Evolutionary conservation across 1,284 basidiomycete genomes (phyloP).

Genomic region (Ceratobasidium sp.): DNA sequence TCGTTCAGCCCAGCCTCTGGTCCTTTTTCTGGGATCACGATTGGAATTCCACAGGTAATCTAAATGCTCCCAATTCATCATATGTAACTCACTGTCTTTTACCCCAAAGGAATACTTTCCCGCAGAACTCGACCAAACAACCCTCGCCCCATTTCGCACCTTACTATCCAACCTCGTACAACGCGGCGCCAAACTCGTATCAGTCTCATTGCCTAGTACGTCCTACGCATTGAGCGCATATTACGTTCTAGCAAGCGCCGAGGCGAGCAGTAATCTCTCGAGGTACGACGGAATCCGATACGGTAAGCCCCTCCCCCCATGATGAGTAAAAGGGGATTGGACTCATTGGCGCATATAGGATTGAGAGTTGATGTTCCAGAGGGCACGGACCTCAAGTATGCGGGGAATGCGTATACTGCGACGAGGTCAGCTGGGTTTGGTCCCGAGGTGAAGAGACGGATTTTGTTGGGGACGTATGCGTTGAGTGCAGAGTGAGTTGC

Average conservation of each 20-base stretch:
- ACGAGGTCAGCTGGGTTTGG: conserved; percentile 83
- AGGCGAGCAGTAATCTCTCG: conserved; percentile 94
- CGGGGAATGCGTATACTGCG: conserved; percentile 69
- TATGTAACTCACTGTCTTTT: conserved; percentile 42
- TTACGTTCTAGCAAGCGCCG: conserved; percentile 94
- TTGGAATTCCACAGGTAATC: conserved; percentile 72
- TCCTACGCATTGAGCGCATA: conserved; percentile 90
- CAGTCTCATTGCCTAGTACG: conserved; percentile 85
- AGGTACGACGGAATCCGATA: conserved; percentile 87
- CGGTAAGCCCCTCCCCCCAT: conserved; percentile 53
- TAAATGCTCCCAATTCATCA: background rate
- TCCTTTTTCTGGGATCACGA: conserved; percentile 64
- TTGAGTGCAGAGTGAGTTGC: conserved; percentile 86
- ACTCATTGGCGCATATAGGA: conserved; percentile 59
- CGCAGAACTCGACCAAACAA: conserved; percentile 69
- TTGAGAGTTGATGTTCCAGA: conserved; percentile 63
- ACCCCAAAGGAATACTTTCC: conserved; percentile 83
- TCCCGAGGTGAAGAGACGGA: conserved; percentile 86
- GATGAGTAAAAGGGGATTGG: background rate
- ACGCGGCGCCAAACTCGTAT: conserved; percentile 76
- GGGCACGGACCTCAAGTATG: conserved; percentile 63
- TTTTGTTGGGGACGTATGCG: conserved; percentile 94
- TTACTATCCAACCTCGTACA: conserved; percentile 67
- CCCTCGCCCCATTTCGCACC: conserved; percentile 65
- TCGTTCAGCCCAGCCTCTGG: background rate